These are phyloP conservation scores for Candida pseudoviswanathii DNA, from an alignment of 1,139 yeast genomes.

Conservation along the genomic window DNA sequence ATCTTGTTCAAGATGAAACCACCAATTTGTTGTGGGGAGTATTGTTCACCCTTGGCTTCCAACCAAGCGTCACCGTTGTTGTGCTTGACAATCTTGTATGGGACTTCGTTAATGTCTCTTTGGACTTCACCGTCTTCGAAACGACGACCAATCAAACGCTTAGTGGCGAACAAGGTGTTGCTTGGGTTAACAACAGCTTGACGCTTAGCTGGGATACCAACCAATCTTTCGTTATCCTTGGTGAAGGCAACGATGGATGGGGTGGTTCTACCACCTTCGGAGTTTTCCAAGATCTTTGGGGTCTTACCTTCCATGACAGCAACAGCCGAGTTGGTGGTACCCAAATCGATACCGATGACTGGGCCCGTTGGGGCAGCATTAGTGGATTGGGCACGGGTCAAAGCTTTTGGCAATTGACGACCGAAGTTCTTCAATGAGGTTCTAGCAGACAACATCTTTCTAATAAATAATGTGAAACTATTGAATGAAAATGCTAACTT, in stretches of 20 bases:
- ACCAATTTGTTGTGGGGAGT: conserved; percentile 96
- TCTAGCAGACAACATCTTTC: conserved; percentile 49
- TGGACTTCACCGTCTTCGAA: conserved; percentile 96
- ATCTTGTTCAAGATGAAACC: conserved; percentile 94
- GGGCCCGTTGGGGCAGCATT: conserved; percentile 61
- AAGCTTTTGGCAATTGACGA: conserved; percentile 38
- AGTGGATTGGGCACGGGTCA: conserved; percentile 57
- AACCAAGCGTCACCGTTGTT: conserved; percentile 99
- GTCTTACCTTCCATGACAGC: conserved; percentile 89
- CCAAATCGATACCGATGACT: conserved; percentile 97
- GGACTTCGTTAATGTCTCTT: conserved; percentile 94
- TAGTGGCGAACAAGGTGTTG: conserved; percentile 96
- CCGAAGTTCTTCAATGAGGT: conserved; percentile 43
- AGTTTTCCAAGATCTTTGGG: conserved; percentile 95
- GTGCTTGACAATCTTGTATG: conserved; percentile 96
- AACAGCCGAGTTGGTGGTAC: conserved; percentile 99
- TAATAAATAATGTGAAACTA: conserved; percentile 4
- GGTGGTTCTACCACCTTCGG: conserved; percentile 98
- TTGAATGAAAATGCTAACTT: conserved; percentile 2
- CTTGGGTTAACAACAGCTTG: conserved; percentile 99
- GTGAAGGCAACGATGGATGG: conserved; percentile 99
- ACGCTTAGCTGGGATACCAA: conserved; percentile 98
- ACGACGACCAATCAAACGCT: conserved; percentile 98
- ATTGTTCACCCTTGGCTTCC: conserved; percentile 93
- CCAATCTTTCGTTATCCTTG: conserved; percentile 85